These are phyloP conservation scores for Hymenoscyphus albidus DNA, from an alignment of 2,329 filamentous ascomycete genomes.

Conservation along the genomic window DNA sequence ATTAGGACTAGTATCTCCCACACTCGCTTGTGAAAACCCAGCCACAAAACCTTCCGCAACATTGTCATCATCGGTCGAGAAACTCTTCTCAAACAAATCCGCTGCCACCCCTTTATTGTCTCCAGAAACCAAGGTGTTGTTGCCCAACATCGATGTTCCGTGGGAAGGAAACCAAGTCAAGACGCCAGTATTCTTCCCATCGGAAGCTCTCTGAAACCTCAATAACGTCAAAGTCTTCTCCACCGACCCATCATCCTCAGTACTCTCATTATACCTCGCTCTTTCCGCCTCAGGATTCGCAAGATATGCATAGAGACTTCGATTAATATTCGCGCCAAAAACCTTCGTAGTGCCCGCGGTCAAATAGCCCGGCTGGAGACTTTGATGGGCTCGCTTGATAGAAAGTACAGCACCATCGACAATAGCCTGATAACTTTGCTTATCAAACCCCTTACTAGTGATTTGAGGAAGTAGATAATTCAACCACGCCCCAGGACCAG, in stretches of 20 bases:
- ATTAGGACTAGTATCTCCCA: conserved; percentile 89
- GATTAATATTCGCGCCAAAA: conserved; percentile 77
- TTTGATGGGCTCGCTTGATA: conserved; percentile 75
- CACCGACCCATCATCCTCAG: conserved; percentile 50
- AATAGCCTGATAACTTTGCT: conserved; percentile 83
- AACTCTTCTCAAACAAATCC: conserved; percentile 73
- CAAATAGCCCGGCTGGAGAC: conserved; percentile 61
- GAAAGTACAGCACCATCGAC: conserved; percentile 81
- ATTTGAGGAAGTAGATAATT: conserved; percentile 94
- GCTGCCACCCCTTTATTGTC: conserved; percentile 96
- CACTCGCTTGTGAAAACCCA: conserved; percentile 87
- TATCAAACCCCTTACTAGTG: conserved; percentile 79
- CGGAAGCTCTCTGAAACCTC: conserved; percentile 69
- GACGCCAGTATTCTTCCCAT: conserved; percentile 73
- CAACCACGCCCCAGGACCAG: conserved; percentile 86
- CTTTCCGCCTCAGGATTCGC: conserved; percentile 78
- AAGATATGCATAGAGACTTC: conserved; percentile 83
- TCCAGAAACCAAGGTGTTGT: conserved; percentile 87
- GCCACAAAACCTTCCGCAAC: conserved; percentile 72
- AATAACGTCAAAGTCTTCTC: conserved; percentile 80
- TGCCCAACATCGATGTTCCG: conserved; percentile 84
- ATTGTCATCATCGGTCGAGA: conserved; percentile 45
- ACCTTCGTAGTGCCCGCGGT: conserved; percentile 68
- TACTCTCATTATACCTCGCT: conserved; percentile 55
- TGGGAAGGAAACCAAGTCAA: conserved; percentile 92